These are phyloP conservation scores for Pharnaceum exiguum DNA, from an alignment of 148 eudicot genomes.

Conservation along the genomic window DNA sequence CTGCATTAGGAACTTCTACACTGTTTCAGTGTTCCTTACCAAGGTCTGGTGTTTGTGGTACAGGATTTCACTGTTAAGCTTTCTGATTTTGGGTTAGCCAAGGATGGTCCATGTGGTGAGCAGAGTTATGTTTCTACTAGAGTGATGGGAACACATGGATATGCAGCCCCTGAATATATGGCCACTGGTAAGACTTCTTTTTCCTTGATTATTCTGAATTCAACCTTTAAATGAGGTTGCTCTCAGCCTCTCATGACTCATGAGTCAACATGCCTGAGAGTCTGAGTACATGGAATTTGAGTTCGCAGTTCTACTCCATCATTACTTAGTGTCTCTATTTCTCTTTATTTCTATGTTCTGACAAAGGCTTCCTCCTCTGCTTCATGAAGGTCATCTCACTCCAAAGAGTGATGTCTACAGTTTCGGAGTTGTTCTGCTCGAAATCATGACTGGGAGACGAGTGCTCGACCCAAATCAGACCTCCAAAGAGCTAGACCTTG, in stretches of 20 bases:
- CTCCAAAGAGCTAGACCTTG: conserved; percentile 61
- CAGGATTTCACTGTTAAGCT: conserved; percentile 77
- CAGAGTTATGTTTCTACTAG: conserved; percentile 76
- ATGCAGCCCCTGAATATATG: conserved; percentile 40
- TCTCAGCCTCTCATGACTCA: neutral
- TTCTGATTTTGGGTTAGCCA: conserved; percentile 90
- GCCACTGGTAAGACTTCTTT: conserved; percentile 25
- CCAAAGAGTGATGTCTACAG: conserved; percentile 80
- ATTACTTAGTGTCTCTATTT: neutral
- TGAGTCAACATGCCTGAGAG: too few species aligned
- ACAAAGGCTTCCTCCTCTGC: neutral
- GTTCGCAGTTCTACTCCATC: neutral
- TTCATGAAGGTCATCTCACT: conserved; percentile 66
- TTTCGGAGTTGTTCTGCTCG: conserved; percentile 87
- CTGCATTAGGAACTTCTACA: neutral
- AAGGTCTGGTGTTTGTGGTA: neutral
- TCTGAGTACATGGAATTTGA: too few species aligned
- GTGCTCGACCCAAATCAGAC: conserved; percentile 68
- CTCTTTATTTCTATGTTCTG: neutral
- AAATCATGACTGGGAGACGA: conserved; percentile 70
- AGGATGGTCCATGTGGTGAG: conserved; percentile 67
- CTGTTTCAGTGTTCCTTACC: neutral
- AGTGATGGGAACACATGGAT: conserved; percentile 62
- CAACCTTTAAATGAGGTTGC: neutral
- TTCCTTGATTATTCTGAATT: neutral